Conservation (phyloP, 805 yeast genomes). For the Candida patagonica region DNA sequence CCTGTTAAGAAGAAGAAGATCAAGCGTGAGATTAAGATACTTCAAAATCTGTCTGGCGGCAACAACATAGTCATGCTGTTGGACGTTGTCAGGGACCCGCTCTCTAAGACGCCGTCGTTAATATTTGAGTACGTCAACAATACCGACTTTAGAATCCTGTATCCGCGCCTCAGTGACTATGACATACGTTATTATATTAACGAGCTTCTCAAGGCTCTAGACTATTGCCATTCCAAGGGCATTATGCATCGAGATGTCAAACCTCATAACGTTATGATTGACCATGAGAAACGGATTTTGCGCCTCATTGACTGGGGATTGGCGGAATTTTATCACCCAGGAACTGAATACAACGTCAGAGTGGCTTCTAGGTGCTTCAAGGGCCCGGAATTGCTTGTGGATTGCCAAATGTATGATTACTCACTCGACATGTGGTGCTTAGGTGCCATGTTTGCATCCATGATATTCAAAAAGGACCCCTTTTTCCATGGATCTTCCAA, state of each 20-base stretch:
- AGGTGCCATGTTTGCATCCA: conserved; percentile 88
- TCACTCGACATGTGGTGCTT: conserved; percentile 90
- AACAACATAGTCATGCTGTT: conserved; percentile 69
- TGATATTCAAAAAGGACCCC: conserved; percentile 84
- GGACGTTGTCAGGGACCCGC: conserved; percentile 76
- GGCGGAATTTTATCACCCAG: conserved; percentile 88
- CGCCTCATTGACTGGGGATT: conserved; percentile 92
- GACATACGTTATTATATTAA: conserved; percentile 80
- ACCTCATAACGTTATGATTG: conserved; percentile 94
- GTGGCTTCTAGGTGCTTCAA: conserved; percentile 90
- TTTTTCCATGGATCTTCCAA: conserved; percentile 88
- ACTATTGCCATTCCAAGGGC: conserved; percentile 89
- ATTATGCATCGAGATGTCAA: conserved; percentile 94
- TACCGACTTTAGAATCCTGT: conserved; percentile 70
- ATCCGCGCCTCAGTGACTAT: conserved; percentile 62
- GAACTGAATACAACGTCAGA: conserved; percentile 82
- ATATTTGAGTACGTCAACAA: conserved; percentile 80
- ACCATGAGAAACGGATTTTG: conserved; percentile 56
- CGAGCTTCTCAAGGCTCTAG: conserved; percentile 72
- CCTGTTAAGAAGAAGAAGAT: conserved; percentile 92
- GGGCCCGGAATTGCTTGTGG: conserved; percentile 86
- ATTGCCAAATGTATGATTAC: conserved; percentile 81
- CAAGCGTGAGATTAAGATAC: conserved; percentile 77
- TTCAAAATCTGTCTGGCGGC: conserved; percentile 77
- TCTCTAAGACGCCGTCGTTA: conserved; percentile 73